A percentile compares a stretch with the other conserved stretches of the same genome.
phyloP scores from a whole-genome alignment of 169 alveolate genomes.

The Eimeria falciformis region DNA sequence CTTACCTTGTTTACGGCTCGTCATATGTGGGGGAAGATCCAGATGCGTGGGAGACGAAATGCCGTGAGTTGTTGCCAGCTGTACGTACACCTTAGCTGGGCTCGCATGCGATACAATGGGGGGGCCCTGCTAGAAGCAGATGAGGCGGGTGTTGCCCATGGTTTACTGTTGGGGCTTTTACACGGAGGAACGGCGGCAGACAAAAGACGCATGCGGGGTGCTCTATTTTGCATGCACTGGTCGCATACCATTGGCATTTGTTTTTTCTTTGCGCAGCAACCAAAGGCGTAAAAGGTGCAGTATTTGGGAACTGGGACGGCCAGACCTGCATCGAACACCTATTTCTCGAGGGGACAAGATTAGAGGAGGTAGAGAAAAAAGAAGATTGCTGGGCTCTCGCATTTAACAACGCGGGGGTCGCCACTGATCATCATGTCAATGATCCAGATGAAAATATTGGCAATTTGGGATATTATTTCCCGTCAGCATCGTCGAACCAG shows the following conservation, averaged over 20 bases:
- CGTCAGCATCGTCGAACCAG: background rate
- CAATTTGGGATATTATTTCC: conserved; percentile 22
- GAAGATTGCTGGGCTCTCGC: conserved; percentile 66
- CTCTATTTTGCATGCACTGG: too few relatives aligned
- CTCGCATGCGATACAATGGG: too few relatives aligned
- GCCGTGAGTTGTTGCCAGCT: conserved; percentile 44
- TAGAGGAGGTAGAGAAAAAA: background rate
- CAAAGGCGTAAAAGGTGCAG: conserved; percentile 30
- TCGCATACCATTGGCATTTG: background rate
- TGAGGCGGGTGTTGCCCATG: too few relatives aligned
- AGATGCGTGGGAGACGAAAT: conserved; percentile 46
- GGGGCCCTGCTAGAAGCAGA: too few relatives aligned
- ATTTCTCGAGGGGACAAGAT: background rate
- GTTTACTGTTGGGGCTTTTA: too few relatives aligned
- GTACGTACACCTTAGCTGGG: too few relatives aligned
- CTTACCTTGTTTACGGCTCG: conserved; percentile 66
- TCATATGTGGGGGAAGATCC: conserved; percentile 48
- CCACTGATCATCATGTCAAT: conserved; percentile 45
- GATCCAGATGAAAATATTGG: background rate
- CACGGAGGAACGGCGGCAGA: too few relatives aligned
- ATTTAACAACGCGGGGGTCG: conserved; percentile 46
- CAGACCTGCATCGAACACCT: conserved; percentile 44
- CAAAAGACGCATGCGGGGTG: too few relatives aligned
- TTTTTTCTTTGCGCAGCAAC: conserved; percentile 14
- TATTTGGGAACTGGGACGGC: conserved; percentile 45